Evolutionary conservation across 31 red algal species (phyloP), one percentile per base, ranked within the genome.

Genomic region (Asparagopsis taxiformis): DNA sequence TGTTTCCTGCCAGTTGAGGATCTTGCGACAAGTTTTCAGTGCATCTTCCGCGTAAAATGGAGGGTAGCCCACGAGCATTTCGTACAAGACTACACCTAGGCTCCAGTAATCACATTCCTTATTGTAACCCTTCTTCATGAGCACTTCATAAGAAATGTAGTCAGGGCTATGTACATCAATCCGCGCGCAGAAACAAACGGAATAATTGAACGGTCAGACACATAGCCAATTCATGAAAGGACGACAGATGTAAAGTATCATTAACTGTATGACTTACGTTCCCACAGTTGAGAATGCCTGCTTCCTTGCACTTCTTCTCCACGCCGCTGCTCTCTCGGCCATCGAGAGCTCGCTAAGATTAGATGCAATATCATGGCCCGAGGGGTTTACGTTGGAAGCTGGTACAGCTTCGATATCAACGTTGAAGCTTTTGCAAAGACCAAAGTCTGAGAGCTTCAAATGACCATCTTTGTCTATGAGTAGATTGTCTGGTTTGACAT

Each of bases 81-180:
- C 97, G 69, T 81, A 99, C 33, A 99, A 41, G 6, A 99, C 87
- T n/a, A 99, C 92, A 0, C 97, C 97, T 9, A 99, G 82, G 48
- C 76, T 85, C 97, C 97, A 99, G 51, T 91, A 99, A 82, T 99
- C 96, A 53, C 96, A 99, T 71, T 99, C 96, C 58, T 94, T 92
- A 38, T 87, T 91, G 73, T 99, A 99, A 5, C 96, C 96, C 37
- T 75, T 65, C 67, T 95, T 91, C 71, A 99, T 73, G 31, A 99
- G 60, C 25, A 99, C 91, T 65, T 99, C 96, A 24, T 87, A 93
- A 0, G 96, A 93, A 32, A 99, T 99, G 56, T 99, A 99, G 67
- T 99, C 96, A 36, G 96, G 96, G 17, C 81, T 85, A 59, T 60
- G 8, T 16, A n/a, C 20, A 62, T 24, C 25, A 39, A 48, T 22